phyloP scores from a whole-genome alignment of 805 yeast genomes.

The Blastobotrys peoriensis region DNA sequence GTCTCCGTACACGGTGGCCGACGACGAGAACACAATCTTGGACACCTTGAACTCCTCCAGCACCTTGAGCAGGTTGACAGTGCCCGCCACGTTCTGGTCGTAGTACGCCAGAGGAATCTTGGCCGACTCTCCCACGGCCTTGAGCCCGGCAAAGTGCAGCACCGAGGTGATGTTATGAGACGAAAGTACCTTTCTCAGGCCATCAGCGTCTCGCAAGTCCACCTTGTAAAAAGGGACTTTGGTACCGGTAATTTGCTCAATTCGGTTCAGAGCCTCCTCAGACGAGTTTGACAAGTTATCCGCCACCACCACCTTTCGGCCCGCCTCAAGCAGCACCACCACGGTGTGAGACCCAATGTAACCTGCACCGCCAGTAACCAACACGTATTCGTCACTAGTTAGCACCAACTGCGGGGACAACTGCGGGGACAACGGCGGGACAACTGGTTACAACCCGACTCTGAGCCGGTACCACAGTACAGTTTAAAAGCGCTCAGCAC shows the following conservation, averaged over 20 bases:
- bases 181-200: constrained; percentile 43
- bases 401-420: no score
- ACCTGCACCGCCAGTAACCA: constrained; percentile 85
- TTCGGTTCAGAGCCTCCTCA: constrained; percentile 56
- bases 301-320: constrained; percentile 63
- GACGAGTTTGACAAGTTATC: constrained; percentile 67
- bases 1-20: constrained; percentile 82
- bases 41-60: constrained; percentile 44
- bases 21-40: constrained; percentile 64
- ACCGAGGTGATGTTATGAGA: constrained; percentile 49
- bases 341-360: constrained; percentile 80
- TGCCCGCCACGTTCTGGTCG: constrained; percentile 61
- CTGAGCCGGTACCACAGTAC: no score
- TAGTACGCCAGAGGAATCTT: constrained; percentile 62
- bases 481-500: no score
- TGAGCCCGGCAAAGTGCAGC: constrained; percentile 75
- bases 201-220: constrained; percentile 50
- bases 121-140: constrained; percentile 77
- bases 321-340: constrained; percentile 55
- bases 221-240: constrained; percentile 48
- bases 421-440: no score
- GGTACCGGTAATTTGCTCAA: constrained; percentile 48
- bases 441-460: no score
- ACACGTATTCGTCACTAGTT: constrained; percentile 30
- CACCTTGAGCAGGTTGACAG: constrained; percentile 50